Conservation (phyloP, 768 basidiomycete species). For the Calocera viscosa region DNA sequence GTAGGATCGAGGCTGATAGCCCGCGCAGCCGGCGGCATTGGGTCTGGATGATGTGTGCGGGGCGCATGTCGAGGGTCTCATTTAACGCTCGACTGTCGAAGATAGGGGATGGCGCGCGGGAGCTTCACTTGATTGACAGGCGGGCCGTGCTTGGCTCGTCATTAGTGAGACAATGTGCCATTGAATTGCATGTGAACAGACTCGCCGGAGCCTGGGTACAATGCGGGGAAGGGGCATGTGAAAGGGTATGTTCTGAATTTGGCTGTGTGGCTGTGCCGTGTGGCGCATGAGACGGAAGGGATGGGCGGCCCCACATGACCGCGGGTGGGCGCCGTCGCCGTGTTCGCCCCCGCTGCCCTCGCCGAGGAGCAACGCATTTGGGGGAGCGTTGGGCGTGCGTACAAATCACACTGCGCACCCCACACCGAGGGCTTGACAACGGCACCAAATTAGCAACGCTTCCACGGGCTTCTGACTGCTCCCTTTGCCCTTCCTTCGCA, state of each 20-base stretch:
- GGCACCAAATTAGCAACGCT: not conserved
- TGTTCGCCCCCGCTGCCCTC: not conserved
- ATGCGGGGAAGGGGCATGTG: constrained; percentile 7
- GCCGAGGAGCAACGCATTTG: not conserved
- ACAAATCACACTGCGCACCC: not conserved
- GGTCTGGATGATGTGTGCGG: not conserved
- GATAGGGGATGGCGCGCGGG: not conserved
- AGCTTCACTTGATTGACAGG: not conserved
- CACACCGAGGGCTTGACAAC: not conserved
- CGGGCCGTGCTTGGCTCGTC: not conserved
- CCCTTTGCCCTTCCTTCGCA: not conserved
- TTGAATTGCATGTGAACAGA: not conserved
- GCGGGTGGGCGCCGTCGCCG: not conserved
- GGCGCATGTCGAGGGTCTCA: not conserved
- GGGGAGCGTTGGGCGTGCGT: not conserved
- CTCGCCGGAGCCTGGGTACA: not conserved
- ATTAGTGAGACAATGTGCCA: not conserved
- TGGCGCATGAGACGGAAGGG: not conserved
- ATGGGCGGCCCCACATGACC: not conserved
- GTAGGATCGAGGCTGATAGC: not conserved
- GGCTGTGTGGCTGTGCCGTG: not conserved
- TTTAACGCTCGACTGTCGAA: not conserved
- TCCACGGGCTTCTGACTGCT: not conserved
- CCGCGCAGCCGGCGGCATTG: not conserved
- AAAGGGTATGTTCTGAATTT: not conserved